phyloP scores from a whole-genome alignment of 2,329 filamentous ascomycete genomes.

The Lecanicillium sp. region DNA sequence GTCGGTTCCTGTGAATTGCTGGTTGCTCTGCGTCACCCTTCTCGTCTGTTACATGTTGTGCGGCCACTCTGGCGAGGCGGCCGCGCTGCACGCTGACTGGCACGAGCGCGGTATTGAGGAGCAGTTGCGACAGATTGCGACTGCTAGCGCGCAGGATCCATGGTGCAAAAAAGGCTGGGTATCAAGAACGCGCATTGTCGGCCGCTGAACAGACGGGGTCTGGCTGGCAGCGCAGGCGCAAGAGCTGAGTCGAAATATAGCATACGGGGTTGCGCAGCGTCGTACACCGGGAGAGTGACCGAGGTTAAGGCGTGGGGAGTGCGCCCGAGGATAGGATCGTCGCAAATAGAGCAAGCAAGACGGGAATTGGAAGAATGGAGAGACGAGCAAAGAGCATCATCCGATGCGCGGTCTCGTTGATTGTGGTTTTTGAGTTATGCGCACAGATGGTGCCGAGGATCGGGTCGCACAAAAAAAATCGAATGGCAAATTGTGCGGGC shows the following conservation, averaged over 20 bases:
- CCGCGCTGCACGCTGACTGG: neutral
- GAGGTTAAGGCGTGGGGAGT: slow-evolving; percentile 3
- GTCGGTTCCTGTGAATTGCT: neutral
- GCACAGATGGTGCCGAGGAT: neutral
- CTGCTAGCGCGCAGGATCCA: too few relatives aligned
- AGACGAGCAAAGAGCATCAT: neutral
- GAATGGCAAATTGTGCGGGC: neutral
- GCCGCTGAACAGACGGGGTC: too few relatives aligned
- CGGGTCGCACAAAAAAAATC: slow-evolving; percentile 4
- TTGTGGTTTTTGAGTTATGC: neutral
- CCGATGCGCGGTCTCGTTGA: neutral
- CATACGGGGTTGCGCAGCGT: neutral
- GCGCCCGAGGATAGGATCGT: neutral
- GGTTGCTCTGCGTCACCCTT: neutral
- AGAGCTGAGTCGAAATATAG: too few relatives aligned
- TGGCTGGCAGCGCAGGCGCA: neutral
- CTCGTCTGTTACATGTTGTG: neutral
- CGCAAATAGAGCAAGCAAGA: neutral
- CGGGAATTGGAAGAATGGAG: neutral
- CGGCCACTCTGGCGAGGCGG: neutral
- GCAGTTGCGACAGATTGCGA: neutral
- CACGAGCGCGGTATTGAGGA: too few relatives aligned
- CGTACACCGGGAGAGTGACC: neutral
- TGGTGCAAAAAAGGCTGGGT: too few relatives aligned
- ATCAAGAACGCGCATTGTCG: too few relatives aligned